Evolutionary conservation across 176 grass and related monocot species (phyloP).

Genomic region (barley (Hordeum vulgare)): DNA sequence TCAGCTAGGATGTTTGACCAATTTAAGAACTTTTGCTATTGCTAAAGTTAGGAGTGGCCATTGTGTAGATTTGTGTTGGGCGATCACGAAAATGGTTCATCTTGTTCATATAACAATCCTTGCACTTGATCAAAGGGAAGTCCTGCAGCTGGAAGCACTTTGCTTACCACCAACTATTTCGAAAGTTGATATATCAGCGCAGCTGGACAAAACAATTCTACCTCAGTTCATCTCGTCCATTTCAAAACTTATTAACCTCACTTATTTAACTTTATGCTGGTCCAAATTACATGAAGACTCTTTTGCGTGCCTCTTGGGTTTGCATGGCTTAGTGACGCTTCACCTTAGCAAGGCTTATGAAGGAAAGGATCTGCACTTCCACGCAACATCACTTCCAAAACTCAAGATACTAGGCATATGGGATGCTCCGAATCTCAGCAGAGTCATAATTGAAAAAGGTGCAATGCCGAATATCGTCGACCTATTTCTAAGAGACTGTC

Average conservation of each 20-base stretch:
- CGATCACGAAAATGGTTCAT: slow-evolving; percentile 13
- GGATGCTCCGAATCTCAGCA: neutral
- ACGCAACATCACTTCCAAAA: neutral
- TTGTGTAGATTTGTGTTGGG: neutral
- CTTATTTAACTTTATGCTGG: neutral
- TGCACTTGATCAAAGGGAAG: neutral
- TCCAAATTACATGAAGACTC: slow-evolving; percentile 6
- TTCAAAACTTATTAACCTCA: neutral
- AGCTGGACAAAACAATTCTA: slow-evolving; percentile 8
- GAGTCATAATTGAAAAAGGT: slow-evolving; percentile 24
- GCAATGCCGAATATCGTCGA: neutral
- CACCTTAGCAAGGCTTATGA: neutral
- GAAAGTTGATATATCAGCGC: neutral
- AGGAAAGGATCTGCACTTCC: neutral
- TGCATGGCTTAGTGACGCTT: neutral
- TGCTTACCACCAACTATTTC: neutral
- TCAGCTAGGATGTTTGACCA: slow-evolving; percentile 18
- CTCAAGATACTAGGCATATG: neutral
- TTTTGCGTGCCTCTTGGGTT: neutral
- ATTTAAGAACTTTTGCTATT: slow-evolving; percentile 18
- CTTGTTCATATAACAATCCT: neutral
- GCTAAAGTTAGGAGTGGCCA: slow-evolving; percentile 8
- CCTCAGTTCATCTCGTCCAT: neutral
- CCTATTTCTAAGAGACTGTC: neutral
- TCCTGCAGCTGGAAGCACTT: slow-evolving; percentile 20